These are phyloP conservation scores for Pythium utonaiense DNA, from an alignment of 352 stramenopile species.

Conservation along the genomic window DNA sequence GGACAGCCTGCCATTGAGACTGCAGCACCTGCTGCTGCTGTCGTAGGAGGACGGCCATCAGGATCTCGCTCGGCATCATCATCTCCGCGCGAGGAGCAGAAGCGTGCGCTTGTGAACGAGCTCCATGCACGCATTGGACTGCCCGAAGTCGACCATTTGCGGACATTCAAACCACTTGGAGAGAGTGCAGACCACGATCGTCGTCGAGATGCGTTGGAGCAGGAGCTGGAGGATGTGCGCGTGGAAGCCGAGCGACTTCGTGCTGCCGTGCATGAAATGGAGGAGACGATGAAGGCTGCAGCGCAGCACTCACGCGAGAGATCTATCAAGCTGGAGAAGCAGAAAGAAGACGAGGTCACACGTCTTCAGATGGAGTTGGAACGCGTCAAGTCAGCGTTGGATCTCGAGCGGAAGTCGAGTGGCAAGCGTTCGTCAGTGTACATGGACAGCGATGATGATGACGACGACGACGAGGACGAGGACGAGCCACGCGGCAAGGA, in stretches of 20 bases:
- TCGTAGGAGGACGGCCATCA: background rate
- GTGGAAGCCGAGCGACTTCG: constrained; percentile 60
- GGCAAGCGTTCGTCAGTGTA: constrained; percentile 32
- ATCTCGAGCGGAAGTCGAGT: constrained; percentile 40
- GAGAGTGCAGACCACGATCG: constrained; percentile 39
- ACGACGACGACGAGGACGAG: background rate
- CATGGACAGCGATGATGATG: constrained; percentile 17
- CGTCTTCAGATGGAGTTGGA: constrained; percentile 47
- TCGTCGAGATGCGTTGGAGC: constrained; percentile 45
- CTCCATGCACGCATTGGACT: constrained; percentile 65
- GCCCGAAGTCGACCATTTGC: constrained; percentile 62
- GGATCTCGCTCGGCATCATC: constrained; percentile 14
- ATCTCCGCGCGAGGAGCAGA: constrained; percentile 50
- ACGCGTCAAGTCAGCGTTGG: constrained; percentile 47
- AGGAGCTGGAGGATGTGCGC: constrained; percentile 49
- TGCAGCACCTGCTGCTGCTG: too few relatives aligned
- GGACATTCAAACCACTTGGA: constrained; percentile 64
- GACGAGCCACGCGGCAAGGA: background rate
- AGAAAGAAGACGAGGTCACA: constrained; percentile 51
- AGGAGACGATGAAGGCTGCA: constrained; percentile 41
- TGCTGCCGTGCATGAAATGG: constrained; percentile 56
- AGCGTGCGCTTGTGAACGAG: constrained; percentile 75
- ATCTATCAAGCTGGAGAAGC: constrained; percentile 56
- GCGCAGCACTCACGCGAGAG: constrained; percentile 46
- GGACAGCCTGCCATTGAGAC: background rate